phyloP scores from a whole-genome alignment of 345 rosid species.

The Eucalyptus sp. region DNA sequence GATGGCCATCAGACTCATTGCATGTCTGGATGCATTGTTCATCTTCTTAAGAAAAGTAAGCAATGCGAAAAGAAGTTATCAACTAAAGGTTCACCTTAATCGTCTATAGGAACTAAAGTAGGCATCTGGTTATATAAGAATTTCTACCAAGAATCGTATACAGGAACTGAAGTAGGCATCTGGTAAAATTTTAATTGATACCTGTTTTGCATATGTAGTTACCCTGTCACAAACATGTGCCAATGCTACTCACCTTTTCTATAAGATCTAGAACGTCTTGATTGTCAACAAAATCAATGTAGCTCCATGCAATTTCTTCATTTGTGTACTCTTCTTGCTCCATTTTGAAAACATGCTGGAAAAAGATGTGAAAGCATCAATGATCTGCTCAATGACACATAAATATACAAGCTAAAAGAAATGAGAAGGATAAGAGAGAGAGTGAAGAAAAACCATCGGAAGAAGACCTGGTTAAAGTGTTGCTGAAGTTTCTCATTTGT shows the following conservation, averaged over 20 bases:
- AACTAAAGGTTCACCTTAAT: background rate
- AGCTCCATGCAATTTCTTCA: slow-evolving; percentile 98
- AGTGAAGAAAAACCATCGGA: background rate
- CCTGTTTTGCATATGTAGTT: background rate
- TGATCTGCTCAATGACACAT: background rate
- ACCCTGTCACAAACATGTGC: background rate
- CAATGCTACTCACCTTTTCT: slow-evolving; percentile 60
- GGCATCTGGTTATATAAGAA: background rate
- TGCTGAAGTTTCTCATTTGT: slow-evolving; percentile 99
- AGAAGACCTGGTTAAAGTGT: slow-evolving; percentile 92
- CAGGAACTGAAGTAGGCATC: no score
- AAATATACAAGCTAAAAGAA: background rate
- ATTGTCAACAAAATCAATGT: slow-evolving; percentile 94
- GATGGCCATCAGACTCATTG: background rate
- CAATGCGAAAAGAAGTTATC: background rate
- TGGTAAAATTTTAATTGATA: background rate
- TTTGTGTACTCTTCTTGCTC: slow-evolving; percentile 98
- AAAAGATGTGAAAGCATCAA: background rate
- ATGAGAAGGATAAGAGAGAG: background rate
- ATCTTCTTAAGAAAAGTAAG: background rate
- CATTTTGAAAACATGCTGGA: slow-evolving; percentile 99
- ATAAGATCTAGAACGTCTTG: slow-evolving; percentile 91
- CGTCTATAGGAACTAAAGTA: background rate
- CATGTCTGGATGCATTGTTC: background rate
- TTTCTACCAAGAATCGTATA: no score